Evolutionary conservation across 306 rosid species (phyloP).

Genomic region (Cucumis hystrix): DNA sequence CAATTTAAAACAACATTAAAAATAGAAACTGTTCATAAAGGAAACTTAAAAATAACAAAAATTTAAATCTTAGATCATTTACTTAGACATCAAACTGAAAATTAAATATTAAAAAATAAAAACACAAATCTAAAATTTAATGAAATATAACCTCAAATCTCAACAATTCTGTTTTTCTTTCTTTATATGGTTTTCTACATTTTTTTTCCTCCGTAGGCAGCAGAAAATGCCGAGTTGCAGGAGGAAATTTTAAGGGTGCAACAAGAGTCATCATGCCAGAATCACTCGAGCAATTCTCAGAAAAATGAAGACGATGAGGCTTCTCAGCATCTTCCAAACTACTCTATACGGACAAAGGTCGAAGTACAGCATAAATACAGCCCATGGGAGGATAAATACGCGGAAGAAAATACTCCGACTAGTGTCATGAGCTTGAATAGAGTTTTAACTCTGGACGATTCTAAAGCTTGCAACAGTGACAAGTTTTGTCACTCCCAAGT

Average conservation of each 20-base stretch:
- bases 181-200: conserved; percentile 3
- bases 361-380: conserved; percentile 18
- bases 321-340: conserved; percentile 14
- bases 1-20: too few relatives aligned
- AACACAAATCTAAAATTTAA: too few relatives aligned
- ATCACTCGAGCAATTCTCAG: conserved; percentile 16
- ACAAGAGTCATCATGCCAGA: conserved; percentile 29
- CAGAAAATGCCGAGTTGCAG: conserved; percentile 62
- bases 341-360: conserved; percentile 15
- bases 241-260: conserved; percentile 57
- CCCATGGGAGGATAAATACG: conserved; percentile 21
- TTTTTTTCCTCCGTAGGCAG: conserved; percentile 22
- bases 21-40: too few relatives aligned
- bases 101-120: too few relatives aligned
- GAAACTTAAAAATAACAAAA: too few relatives aligned
- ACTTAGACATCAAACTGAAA: too few relatives aligned
- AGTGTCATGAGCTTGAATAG: conserved; percentile 43
- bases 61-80: too few relatives aligned
- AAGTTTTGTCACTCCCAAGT: conserved; percentile 31
- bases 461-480: conserved; percentile 24
- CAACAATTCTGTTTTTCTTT: neutral
- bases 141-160: too few relatives aligned
- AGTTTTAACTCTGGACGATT: conserved; percentile 32
- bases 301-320: conserved; percentile 18
- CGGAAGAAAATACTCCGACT: conserved; percentile 30